These are phyloP conservation scores for Calocybe gangraenosa DNA, from an alignment of 768 basidiomycete species.

Conservation along the genomic window DNA sequence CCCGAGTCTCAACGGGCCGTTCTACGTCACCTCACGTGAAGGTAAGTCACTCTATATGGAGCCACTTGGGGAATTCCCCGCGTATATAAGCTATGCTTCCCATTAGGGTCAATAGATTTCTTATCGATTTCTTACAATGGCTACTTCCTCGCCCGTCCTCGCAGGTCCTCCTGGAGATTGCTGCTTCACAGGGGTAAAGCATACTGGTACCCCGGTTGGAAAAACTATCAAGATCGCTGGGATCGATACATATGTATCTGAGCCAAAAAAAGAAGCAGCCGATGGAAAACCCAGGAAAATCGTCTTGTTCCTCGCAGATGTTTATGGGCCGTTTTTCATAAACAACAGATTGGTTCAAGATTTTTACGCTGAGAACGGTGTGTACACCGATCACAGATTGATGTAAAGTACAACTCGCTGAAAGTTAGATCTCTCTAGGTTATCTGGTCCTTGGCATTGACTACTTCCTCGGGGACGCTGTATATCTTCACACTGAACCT, in stretches of 20 bases:
- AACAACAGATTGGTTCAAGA: slow-evolving; percentile 62
- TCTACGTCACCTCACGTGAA: no score
- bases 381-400: slow-evolving; percentile 3
- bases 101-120: no score
- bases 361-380: slow-evolving; percentile 59
- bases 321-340: slow-evolving; percentile 54
- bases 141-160: slow-evolving; percentile 26
- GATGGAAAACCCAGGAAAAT: slow-evolving; percentile 32
- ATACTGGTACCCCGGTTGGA: slow-evolving; percentile 46
- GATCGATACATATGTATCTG: slow-evolving; percentile 51
- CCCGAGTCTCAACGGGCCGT: no score
- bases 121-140: slow-evolving; percentile 1
- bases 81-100: no score
- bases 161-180: slow-evolving; percentile 45
- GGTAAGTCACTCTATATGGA: no score
- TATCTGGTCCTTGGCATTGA: slow-evolving; percentile 57
- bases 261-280: slow-evolving; percentile 26
- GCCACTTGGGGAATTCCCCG: no score
- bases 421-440: slow-evolving; percentile 28
- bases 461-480: slow-evolving; percentile 59
- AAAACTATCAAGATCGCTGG: slow-evolving; percentile 34
- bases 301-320: slow-evolving; percentile 55
- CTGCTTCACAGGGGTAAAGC: slow-evolving; percentile 50
- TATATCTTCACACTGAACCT: slow-evolving; percentile 36
- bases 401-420: no score